Evolutionary conservation across 164 flowering plant species (phyloP), one percentile per base, ranked within the genome.

Genomic region (Brasenia schreberi): DNA sequence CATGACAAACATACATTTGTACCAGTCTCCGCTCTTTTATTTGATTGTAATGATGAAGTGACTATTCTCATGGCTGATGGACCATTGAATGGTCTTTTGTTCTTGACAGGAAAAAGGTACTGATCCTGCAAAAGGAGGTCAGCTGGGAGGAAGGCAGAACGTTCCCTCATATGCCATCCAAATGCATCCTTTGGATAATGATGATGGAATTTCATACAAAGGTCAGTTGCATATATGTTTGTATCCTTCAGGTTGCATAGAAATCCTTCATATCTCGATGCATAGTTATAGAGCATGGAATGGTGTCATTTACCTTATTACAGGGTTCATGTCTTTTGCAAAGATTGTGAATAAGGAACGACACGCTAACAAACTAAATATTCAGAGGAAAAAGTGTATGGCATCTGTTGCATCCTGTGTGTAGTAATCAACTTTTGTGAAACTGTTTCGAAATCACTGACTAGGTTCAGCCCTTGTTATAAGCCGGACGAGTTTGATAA

Each of bases 121-220:
- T 5, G 97, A 91, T 52, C 72, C 86, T 65, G 77, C 85, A 42
- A 71, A 89, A 18, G 53, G 72, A 62, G 69, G 84, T 63, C 85
- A 80, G 43, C 67, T 81, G 60, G 77, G 82, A 19, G 69, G 78
- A 23, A 81, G 86, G n/a, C 77, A 86, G 19, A 83, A 71, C 73
- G 87, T 77, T 60, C 81, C 85, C 70, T 75, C 85, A 19, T 87
- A 81, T 77, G 73, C 83, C 68, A 62, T 76, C 43, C 91, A 85
- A 42, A 66, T 82, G 76, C 74, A 81, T 53, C 71, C 86, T 43
- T 65, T 81, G 79, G 90, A 85, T 72, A 85, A 76, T 68, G 91
- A 85, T 75, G 95, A 88, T 72, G 90, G 83, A 65, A 81, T 88
- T 70, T 81, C 90, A 18, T 84, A 65, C 69, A 75, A 80, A 84